phyloP scores from a whole-genome alignment of 371 early-diverging fungal genomes.

The Umbelopsis sp. region DNA sequence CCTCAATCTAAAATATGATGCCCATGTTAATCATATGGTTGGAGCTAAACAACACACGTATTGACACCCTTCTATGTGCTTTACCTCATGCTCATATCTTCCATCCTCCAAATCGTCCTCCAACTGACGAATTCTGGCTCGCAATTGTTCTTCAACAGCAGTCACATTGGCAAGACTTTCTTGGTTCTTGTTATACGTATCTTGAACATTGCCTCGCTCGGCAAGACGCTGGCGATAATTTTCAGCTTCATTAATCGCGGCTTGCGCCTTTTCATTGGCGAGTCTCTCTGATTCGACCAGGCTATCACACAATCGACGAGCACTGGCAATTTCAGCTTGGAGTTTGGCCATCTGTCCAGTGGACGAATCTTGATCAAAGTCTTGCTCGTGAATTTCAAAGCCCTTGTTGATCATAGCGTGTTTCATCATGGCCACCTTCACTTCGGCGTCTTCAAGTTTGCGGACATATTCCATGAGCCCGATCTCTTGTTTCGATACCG shows the following conservation, averaged over 20 bases:
- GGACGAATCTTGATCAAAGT: background rate
- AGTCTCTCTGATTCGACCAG: slow-evolving; percentile 3
- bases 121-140: background rate
- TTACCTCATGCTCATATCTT: background rate
- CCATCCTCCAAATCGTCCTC: background rate
- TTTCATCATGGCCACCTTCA: slow-evolving; percentile 55
- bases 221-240: background rate
- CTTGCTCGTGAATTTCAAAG: slow-evolving; percentile 36
- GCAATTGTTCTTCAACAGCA: background rate
- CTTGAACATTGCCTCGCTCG: background rate
- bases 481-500: slow-evolving; percentile 38
- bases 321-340: background rate
- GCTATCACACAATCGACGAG: background rate
- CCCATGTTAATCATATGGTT: background rate
- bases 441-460: slow-evolving; percentile 50
- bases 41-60: too few relatives aligned
- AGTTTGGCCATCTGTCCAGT: slow-evolving; percentile 2
- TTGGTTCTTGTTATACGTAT: background rate
- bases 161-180: background rate
- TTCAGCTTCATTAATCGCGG: slow-evolving; percentile 1
- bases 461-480: slow-evolving; percentile 37
- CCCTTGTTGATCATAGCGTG: slow-evolving; percentile 52
- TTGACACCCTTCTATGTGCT: too few relatives aligned
- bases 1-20: background rate
- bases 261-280: slow-evolving; percentile 9